Conservation (phyloP, 2,329 filamentous ascomycete genomes). For the Arthrinium phaeospermum region DNA sequence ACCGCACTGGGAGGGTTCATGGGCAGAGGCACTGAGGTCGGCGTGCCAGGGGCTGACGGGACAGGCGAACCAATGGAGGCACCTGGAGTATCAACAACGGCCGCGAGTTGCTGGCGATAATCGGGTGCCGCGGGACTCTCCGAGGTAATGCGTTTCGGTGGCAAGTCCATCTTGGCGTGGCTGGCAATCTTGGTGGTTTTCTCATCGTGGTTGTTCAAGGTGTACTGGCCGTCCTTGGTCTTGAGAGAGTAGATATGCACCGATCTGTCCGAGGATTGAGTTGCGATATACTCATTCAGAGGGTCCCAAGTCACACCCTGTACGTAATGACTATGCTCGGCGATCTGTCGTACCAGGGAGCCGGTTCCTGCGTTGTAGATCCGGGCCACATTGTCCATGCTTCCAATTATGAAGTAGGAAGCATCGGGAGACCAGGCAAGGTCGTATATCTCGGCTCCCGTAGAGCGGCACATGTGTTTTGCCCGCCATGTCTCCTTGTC, state of each 20-base stretch:
- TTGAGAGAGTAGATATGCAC: conserved; percentile 97
- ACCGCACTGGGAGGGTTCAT: conserved; percentile 95
- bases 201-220: conserved; percentile 66
- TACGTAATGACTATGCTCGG: conserved; percentile 97
- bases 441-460: conserved; percentile 96
- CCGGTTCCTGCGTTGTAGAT: conserved; percentile 94
- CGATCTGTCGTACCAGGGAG: conserved; percentile 84
- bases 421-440: conserved; percentile 99
- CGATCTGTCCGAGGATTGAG: conserved; percentile 96
- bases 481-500: conserved; percentile 97
- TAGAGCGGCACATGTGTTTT: conserved; percentile 97
- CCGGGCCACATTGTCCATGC: conserved; percentile 97
- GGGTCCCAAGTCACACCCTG: conserved; percentile 99
- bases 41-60: conserved; percentile 91
- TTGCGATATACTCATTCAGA: conserved; percentile 96
- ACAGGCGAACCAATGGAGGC: conserved; percentile 78
- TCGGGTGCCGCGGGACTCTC: conserved; percentile 86
- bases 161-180: conserved; percentile 84
- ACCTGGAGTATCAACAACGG: conserved; percentile 54
- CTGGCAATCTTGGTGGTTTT: conserved; percentile 82
- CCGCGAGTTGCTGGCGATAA: conserved; percentile 68
- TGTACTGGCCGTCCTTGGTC: conserved; percentile 95
- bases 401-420: conserved; percentile 94
- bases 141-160: conserved; percentile 85
- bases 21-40: conserved; percentile 83